These are phyloP conservation scores for Hypholoma sublateritium DNA, from an alignment of 768 basidiomycete species.

Conservation along the genomic window DNA sequence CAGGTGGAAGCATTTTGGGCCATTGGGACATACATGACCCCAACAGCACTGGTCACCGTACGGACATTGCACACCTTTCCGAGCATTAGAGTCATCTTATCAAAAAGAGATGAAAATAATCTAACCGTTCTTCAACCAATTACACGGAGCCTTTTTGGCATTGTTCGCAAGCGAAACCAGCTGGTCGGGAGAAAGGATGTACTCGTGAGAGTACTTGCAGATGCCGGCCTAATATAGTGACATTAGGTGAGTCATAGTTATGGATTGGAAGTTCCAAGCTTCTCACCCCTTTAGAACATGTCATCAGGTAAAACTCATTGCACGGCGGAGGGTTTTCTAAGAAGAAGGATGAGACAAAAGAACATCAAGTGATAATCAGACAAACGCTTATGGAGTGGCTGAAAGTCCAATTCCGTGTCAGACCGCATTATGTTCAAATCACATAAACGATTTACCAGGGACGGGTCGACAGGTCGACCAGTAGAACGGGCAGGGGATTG, in stretches of 20 bases:
- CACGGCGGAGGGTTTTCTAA: slow-evolving; percentile 82
- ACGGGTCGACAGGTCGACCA: slow-evolving; percentile 58
- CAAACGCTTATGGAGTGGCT: slow-evolving; percentile 82
- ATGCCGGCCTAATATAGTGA: slow-evolving; percentile 44
- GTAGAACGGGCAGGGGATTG: slow-evolving; percentile 53
- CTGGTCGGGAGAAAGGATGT: slow-evolving; percentile 69
- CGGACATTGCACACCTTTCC: slow-evolving; percentile 68
- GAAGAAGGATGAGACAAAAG: slow-evolving; percentile 6
- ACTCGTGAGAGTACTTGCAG: slow-evolving; percentile 87
- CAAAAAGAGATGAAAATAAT: neutral
- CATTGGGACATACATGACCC: slow-evolving; percentile 83
- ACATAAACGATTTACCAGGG: slow-evolving; percentile 44
- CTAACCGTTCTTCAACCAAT: slow-evolving; percentile 77
- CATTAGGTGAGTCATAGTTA: slow-evolving; percentile 2
- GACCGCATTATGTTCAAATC: neutral
- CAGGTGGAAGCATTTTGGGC: slow-evolving; percentile 68
- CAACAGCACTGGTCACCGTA: slow-evolving; percentile 77
- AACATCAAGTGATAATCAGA: slow-evolving; percentile 11
- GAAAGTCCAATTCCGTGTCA: slow-evolving; percentile 9
- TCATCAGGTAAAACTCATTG: slow-evolving; percentile 83
- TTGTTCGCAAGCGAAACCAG: slow-evolving; percentile 67
- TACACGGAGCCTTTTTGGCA: slow-evolving; percentile 86
- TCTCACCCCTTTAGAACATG: slow-evolving; percentile 75
- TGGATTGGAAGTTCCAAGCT: slow-evolving; percentile 1
- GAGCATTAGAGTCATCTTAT: neutral